phyloP scores from a whole-genome alignment of 257 asterid genomes.

The Cordia subcordata region DNA sequence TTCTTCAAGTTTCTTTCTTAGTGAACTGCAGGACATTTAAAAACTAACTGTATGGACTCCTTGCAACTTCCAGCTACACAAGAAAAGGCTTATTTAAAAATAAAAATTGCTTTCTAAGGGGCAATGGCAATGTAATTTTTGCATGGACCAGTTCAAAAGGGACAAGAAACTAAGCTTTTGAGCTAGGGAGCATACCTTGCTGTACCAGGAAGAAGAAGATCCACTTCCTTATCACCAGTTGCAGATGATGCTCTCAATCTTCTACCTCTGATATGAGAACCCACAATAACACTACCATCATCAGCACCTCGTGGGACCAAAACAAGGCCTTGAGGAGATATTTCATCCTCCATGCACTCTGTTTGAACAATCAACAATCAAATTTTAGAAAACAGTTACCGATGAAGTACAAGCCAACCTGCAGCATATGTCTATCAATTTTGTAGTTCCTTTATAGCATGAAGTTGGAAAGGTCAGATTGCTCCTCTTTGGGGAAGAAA shows the following conservation, averaged over 20 bases:
- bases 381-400: conserved; percentile 1
- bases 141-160: too few species aligned
- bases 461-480: too few species aligned
- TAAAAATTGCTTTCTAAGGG: too few species aligned
- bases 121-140: too few species aligned
- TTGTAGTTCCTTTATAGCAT: too few species aligned
- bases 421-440: background rate
- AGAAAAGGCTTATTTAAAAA: too few species aligned
- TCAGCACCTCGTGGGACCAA: conserved; percentile 76
- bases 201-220: conserved; percentile 97
- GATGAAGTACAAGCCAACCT: background rate
- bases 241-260: conserved; percentile 80
- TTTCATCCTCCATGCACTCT: conserved; percentile 86
- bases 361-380: conserved; percentile 17
- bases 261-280: conserved; percentile 89
- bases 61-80: too few species aligned
- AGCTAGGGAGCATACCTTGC: conserved; percentile 54
- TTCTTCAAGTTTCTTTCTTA: too few species aligned
- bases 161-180: too few species aligned
- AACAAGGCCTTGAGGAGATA: conserved; percentile 88
- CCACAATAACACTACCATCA: conserved; percentile 62
- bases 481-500: too few species aligned
- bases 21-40: too few species aligned
- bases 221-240: conserved; percentile 92
- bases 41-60: too few species aligned